Evolutionary conservation across 352 stramenopile species (phyloP).

Genomic region (Detonula confervacea): DNA sequence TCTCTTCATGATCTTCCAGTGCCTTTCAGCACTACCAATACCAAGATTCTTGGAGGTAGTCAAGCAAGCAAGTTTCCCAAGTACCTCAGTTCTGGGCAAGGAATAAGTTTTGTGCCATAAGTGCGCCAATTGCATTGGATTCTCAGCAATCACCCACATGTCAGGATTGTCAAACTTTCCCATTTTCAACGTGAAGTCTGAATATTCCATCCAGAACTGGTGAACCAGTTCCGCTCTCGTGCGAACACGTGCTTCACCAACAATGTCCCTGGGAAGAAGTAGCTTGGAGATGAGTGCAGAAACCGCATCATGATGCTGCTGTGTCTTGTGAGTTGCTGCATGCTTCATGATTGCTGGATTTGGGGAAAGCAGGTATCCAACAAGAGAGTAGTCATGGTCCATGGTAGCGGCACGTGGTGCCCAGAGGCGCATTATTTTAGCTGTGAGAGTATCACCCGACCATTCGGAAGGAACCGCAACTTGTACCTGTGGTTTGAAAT

Average conservation of each 20-base stretch:
- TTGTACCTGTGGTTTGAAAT: not conserved
- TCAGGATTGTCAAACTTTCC: slow-evolving; percentile 46
- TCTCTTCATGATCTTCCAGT: slow-evolving; percentile 25
- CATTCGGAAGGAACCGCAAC: not conserved
- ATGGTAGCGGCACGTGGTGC: not conserved
- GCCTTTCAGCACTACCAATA: slow-evolving; percentile 27
- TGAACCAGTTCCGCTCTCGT: not conserved
- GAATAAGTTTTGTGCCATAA: slow-evolving; percentile 24
- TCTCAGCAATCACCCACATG: slow-evolving; percentile 22
- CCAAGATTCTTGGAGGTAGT: slow-evolving; percentile 19
- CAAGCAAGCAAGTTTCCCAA: slow-evolving; percentile 7
- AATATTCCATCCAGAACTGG: slow-evolving; percentile 4
- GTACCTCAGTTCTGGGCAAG: not conserved
- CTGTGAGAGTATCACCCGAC: not conserved
- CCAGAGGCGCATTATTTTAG: not conserved
- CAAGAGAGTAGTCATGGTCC: slow-evolving; percentile 7
- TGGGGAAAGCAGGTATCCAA: slow-evolving; percentile 7
- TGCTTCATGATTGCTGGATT: slow-evolving; percentile 3
- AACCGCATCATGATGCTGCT: not conserved
- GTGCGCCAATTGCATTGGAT: slow-evolving; percentile 3
- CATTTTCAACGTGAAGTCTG: slow-evolving; percentile 17
- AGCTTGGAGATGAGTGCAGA: not conserved
- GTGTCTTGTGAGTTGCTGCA: not conserved
- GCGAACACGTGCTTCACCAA: not conserved
- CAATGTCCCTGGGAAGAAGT: not conserved